These are phyloP conservation scores for Neopestalotiopsis sp. DNA, from an alignment of 2,329 filamentous ascomycete genomes.

Conservation along the genomic window DNA sequence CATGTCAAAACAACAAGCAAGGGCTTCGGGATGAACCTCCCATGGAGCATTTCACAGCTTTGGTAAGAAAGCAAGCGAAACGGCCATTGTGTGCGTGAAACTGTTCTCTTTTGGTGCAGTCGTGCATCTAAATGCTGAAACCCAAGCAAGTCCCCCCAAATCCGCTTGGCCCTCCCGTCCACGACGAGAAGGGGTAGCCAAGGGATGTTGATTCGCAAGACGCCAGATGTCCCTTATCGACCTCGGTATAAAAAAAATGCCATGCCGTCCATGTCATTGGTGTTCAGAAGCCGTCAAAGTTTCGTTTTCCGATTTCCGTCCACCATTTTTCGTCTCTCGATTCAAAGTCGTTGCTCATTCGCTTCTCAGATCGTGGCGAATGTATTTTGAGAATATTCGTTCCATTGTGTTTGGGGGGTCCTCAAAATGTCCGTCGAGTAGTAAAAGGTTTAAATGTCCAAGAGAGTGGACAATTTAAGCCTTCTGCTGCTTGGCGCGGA, in stretches of 20 bases:
- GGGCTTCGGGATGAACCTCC: constrained; percentile 75
- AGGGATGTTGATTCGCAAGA: constrained; percentile 13
- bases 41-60: constrained; percentile 74
- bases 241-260: constrained; percentile 12
- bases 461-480: constrained; percentile 42
- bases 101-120: constrained; percentile 44
- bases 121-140: constrained; percentile 37
- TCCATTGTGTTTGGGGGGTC: constrained; percentile 2
- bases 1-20: constrained; percentile 21
- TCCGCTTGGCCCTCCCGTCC: neutral
- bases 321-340: constrained; percentile 22
- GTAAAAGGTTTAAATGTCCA: neutral
- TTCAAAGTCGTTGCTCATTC: constrained; percentile 17
- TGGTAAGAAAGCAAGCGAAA: constrained; percentile 60
- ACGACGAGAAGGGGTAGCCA: neutral
- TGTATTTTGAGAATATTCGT: constrained; percentile 1
- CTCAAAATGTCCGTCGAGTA: neutral
- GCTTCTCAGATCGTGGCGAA: constrained; percentile 12
- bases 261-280: constrained; percentile 16
- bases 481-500: constrained; percentile 73
- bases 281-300: constrained; percentile 4
- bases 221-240: constrained; percentile 15
- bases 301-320: neutral
- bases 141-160: constrained; percentile 14
- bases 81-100: constrained; percentile 70